phyloP scores from a whole-genome alignment of 2,329 filamentous ascomycete genomes.

The Corinectria fuckeliana region DNA sequence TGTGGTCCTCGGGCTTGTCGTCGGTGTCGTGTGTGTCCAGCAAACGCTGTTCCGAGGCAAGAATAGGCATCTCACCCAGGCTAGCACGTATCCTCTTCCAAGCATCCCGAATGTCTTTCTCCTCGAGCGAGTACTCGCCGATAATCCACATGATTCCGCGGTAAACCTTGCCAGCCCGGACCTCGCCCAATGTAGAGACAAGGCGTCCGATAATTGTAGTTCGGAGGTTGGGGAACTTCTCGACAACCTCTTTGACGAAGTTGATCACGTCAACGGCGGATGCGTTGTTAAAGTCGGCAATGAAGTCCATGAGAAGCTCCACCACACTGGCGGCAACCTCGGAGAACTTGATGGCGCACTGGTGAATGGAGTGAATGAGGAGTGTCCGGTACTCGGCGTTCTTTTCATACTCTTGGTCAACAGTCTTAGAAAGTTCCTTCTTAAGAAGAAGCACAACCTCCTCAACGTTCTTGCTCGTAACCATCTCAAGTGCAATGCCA shows the following conservation, averaged over 20 bases:
- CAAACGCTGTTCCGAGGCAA: slow-evolving; percentile 91
- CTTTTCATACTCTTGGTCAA: slow-evolving; percentile 99
- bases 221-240: slow-evolving; percentile 93
- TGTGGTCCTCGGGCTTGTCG: slow-evolving; percentile 68
- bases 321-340: slow-evolving; percentile 97
- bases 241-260: slow-evolving; percentile 98
- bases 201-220: slow-evolving; percentile 86
- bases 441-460: slow-evolving; percentile 95
- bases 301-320: slow-evolving; percentile 97
- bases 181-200: slow-evolving; percentile 89
- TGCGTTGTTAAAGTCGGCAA: slow-evolving; percentile 96
- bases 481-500: slow-evolving; percentile 92
- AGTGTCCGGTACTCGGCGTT: slow-evolving; percentile 94
- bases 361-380: slow-evolving; percentile 95
- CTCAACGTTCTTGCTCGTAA: slow-evolving; percentile 98
- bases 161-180: slow-evolving; percentile 96
- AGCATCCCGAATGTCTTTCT: slow-evolving; percentile 91
- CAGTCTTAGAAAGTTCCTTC: slow-evolving; percentile 96
- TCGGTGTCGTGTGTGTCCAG: slow-evolving; percentile 83
- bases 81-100: slow-evolving; percentile 97
- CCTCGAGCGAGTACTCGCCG: slow-evolving; percentile 93
- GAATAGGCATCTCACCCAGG: slow-evolving; percentile 94
- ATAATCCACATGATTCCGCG: slow-evolving; percentile 97
- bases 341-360: slow-evolving; percentile 98
- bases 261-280: slow-evolving; percentile 97